phyloP scores from a whole-genome alignment of 192 early-diverging fungal species.

The Rhizophagus sp. region DNA sequence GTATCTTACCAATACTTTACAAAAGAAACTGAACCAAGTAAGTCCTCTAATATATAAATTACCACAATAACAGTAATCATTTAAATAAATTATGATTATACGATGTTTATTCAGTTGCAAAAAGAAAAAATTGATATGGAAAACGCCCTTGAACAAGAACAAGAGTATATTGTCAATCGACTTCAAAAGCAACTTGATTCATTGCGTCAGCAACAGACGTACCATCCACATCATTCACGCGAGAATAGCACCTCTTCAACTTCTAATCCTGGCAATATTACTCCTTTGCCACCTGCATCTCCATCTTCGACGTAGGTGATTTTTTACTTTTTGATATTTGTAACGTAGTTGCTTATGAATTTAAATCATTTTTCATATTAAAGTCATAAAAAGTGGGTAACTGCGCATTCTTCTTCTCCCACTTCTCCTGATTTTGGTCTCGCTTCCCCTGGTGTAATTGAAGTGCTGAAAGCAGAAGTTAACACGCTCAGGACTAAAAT shows the following conservation, averaged over 20 bases:
- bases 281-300: slow-evolving; percentile 24
- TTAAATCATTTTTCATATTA: not conserved
- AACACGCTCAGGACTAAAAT: slow-evolving; percentile 31
- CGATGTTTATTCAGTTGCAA: slow-evolving; percentile 57
- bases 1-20: slow-evolving; percentile 75
- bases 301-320: slow-evolving; percentile 27
- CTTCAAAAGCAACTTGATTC: slow-evolving; percentile 80
- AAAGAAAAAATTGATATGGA: slow-evolving; percentile 92
- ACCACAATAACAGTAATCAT: not conserved
- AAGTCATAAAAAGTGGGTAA: slow-evolving; percentile 36
- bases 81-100: not conserved
- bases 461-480: slow-evolving; percentile 36
- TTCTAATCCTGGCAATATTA: slow-evolving; percentile 1
- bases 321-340: not conserved
- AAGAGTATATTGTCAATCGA: slow-evolving; percentile 90
- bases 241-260: not conserved
- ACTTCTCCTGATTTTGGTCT: slow-evolving; percentile 14
- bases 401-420: slow-evolving; percentile 25
- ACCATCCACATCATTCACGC: slow-evolving; percentile 26
- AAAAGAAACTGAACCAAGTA: slow-evolving; percentile 69
- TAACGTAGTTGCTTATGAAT: not conserved
- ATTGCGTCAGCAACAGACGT: slow-evolving; percentile 42
- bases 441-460: slow-evolving; percentile 26
- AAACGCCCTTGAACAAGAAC: slow-evolving; percentile 86
- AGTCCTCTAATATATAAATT: not conserved